Conservation (phyloP, 257 asterid genomes). For the Nicotiana noctiflora region DNA sequence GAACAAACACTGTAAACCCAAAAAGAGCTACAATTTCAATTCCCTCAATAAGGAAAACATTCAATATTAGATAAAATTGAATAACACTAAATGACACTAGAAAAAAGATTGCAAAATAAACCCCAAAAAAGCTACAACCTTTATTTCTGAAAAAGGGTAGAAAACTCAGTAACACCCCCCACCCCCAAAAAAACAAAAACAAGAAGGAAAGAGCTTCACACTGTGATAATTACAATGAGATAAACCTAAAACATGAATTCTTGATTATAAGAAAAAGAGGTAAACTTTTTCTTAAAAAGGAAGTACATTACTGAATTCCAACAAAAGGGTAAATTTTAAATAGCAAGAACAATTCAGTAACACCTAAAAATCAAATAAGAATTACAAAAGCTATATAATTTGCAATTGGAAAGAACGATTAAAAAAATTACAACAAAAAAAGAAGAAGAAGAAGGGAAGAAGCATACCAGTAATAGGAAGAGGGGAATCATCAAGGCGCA, state of each 20-base stretch:
- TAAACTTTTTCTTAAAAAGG: neutral
- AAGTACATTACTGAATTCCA: neutral
- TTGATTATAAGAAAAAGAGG: neutral
- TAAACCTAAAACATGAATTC: neutral
- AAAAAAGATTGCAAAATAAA: neutral
- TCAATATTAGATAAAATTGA: neutral
- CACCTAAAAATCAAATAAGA: neutral
- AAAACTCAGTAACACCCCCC: neutral
- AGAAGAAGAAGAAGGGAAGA: neutral
- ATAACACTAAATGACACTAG: neutral
- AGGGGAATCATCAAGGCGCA: conserved; percentile 89
- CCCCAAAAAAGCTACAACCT: neutral
- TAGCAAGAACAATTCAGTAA: neutral
- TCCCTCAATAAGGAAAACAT: neutral
- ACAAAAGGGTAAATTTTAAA: neutral
- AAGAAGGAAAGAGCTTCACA: neutral
- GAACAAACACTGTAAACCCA: neutral
- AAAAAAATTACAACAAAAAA: too few relatives aligned
- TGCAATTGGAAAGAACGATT: neutral
- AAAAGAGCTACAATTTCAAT: neutral
- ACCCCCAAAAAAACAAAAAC: neutral
- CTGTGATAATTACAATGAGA: neutral
- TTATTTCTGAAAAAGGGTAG: neutral
- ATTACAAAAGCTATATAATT: neutral
- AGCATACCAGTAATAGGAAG: conserved; percentile 70